A percentile compares a stretch with the other conserved stretches of the same genome.
phyloP scores from a whole-genome alignment of 2,329 filamentous ascomycete species.

The Colletotrichum lini region DNA sequence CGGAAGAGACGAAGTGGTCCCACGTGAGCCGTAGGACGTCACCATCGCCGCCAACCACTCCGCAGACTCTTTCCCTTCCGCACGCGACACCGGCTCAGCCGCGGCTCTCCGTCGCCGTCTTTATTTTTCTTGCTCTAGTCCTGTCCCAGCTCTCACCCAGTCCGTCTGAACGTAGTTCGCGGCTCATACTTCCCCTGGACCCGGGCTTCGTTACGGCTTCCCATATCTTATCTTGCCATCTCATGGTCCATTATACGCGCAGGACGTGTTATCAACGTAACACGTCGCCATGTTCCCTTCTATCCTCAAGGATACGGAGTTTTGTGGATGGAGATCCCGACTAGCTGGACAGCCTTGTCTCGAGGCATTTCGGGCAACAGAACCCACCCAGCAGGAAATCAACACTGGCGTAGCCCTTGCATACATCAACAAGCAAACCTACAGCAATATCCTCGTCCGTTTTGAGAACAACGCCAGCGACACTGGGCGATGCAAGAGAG shows the following conservation, averaged over 20 bases:
- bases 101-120: neutral
- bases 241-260: neutral
- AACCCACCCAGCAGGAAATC: slow-evolving; percentile 20
- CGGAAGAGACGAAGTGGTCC: neutral
- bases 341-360: neutral
- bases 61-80: neutral
- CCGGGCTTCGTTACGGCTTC: neutral
- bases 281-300: neutral
- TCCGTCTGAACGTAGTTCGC: neutral
- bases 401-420: slow-evolving; percentile 12
- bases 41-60: neutral
- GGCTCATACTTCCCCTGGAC: slow-evolving; percentile 4
- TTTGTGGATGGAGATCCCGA: neutral
- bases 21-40: too few relatives aligned
- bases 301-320: neutral
- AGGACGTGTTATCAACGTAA: neutral
- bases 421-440: neutral
- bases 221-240: neutral
- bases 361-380: neutral
- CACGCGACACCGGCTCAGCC: neutral
- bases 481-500: slow-evolving; percentile 15
- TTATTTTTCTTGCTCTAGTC: neutral
- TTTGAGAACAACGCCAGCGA: neutral
- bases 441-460: slow-evolving; percentile 11
- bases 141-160: neutral